Percentiles rank a stretch among this genome's conserved stretches.
phyloP scores from a whole-genome alignment of 2,329 filamentous ascomycete species.

The Talaromyces sp. region DNA sequence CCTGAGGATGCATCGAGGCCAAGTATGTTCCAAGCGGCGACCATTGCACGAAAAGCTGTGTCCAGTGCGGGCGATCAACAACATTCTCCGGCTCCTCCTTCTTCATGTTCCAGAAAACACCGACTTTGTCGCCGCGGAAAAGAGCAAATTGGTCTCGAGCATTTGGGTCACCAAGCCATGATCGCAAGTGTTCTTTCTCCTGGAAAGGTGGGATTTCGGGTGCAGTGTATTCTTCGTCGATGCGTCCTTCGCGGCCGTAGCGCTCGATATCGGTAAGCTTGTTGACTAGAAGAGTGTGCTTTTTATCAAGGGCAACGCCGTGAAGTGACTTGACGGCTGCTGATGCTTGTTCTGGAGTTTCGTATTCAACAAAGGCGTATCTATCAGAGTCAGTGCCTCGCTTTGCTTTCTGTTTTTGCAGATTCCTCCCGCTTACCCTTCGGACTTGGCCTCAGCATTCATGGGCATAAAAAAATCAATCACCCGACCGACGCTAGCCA shows the following conservation, averaged over 20 bases:
- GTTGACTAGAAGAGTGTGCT: conserved; percentile 91
- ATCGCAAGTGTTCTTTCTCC: conserved; percentile 91
- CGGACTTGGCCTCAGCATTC: conserved; percentile 77
- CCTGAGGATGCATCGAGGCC: conserved; percentile 90
- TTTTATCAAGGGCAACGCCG: conserved; percentile 87
- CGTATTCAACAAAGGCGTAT: conserved; percentile 96
- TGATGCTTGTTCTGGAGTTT: conserved; percentile 81
- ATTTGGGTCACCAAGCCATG: conserved; percentile 84
- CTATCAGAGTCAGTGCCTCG: conserved; percentile 44
- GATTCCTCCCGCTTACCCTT: conserved; percentile 61
- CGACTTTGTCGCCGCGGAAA: conserved; percentile 86
- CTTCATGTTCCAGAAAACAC: conserved; percentile 98
- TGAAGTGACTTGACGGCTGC: conserved; percentile 87
- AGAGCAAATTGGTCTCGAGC: conserved; percentile 94
- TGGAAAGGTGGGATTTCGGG: conserved; percentile 80
- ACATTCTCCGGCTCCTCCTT: conserved; percentile 82
- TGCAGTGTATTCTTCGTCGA: conserved; percentile 84
- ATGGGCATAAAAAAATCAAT: conserved; percentile 93
- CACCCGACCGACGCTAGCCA: conserved; percentile 82
- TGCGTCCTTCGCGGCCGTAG: conserved; percentile 86
- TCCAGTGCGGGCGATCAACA: conserved; percentile 94
- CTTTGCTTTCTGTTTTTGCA: background rate
- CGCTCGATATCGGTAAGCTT: conserved; percentile 98
- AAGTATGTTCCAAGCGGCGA: conserved; percentile 92
- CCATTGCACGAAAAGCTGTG: conserved; percentile 97